Evolutionary conservation across 2,329 filamentous ascomycete species (phyloP).

Genomic region (Aspergillus sp.): DNA sequence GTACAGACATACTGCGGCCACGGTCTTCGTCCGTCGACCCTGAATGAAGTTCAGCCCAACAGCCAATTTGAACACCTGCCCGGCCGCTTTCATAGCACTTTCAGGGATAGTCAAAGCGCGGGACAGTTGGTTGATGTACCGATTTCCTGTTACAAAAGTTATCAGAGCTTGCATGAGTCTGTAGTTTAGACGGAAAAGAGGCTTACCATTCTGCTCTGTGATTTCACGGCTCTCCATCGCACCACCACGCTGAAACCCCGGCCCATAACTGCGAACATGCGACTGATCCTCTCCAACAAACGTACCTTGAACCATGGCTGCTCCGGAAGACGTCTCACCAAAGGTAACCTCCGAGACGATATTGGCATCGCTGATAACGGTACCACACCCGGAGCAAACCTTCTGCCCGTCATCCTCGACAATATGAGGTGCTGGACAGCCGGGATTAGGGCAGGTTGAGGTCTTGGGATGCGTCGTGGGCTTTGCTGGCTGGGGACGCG

Average conservation of each 20-base stretch:
- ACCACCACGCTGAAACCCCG: conserved; percentile 40
- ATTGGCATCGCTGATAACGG: conserved; percentile 72
- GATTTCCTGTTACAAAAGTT: conserved; percentile 23
- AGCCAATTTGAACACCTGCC: conserved; percentile 68
- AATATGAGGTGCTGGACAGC: conserved; percentile 39
- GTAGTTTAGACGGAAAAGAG: not conserved
- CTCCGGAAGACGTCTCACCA: conserved; percentile 76
- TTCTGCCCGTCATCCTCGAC: conserved; percentile 41
- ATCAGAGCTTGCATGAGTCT: not conserved
- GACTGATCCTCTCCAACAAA: conserved; percentile 81
- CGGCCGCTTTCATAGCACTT: conserved; percentile 55
- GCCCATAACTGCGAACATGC: conserved; percentile 55
- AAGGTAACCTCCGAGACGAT: conserved; percentile 91
- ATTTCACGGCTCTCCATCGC: conserved; percentile 44
- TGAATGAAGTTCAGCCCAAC: conserved; percentile 70
- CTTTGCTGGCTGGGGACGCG: conserved; percentile 22
- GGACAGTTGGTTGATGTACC: conserved; percentile 36
- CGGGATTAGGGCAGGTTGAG: conserved; percentile 37
- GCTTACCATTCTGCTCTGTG: conserved; percentile 36
- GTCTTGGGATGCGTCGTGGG: conserved; percentile 32
- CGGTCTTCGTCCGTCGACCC: conserved; percentile 74
- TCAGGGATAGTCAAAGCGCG: conserved; percentile 44
- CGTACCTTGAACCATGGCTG: conserved; percentile 82
- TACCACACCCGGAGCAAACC: conserved; percentile 76
- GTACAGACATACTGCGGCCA: conserved; percentile 86